A percentile compares a stretch with the other conserved stretches of the same genome.
Conservation (phyloP, 2,329 filamentous ascomycete species). For the Aspergillus sp. region DNA sequence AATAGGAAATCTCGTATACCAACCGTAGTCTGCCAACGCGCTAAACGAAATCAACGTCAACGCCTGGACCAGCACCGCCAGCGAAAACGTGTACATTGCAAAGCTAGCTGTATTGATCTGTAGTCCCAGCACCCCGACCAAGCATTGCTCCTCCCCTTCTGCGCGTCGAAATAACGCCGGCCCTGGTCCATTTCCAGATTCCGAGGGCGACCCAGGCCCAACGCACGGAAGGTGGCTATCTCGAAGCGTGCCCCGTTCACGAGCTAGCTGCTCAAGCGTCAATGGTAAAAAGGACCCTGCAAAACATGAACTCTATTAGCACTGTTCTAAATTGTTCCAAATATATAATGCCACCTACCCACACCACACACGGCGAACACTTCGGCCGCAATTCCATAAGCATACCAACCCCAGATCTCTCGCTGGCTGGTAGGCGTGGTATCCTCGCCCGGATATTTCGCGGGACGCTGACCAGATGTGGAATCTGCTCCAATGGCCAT, state of each 20-base stretch:
- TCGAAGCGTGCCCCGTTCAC: slow-evolving; percentile 79
- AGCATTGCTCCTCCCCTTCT: slow-evolving; percentile 23
- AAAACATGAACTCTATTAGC: background rate
- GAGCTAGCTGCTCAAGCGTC: slow-evolving; percentile 79
- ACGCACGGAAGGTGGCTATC: slow-evolving; percentile 24
- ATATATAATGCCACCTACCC: slow-evolving; percentile 33
- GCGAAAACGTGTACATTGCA: slow-evolving; percentile 64
- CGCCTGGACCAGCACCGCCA: slow-evolving; percentile 78
- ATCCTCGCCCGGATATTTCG: slow-evolving; percentile 71
- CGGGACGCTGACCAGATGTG: slow-evolving; percentile 15
- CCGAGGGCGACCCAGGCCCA: slow-evolving; percentile 16
- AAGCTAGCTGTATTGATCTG: slow-evolving; percentile 33
- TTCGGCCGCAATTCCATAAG: slow-evolving; percentile 89
- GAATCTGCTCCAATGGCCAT: slow-evolving; percentile 9
- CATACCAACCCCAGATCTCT: slow-evolving; percentile 84
- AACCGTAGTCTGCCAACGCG: slow-evolving; percentile 65
- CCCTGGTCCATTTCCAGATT: slow-evolving; percentile 6
- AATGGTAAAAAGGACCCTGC: slow-evolving; percentile 85
- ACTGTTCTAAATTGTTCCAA: background rate
- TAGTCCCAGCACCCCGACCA: slow-evolving; percentile 25
- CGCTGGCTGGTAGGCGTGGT: slow-evolving; percentile 70
- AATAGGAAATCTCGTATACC: background rate
- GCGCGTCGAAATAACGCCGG: slow-evolving; percentile 7
- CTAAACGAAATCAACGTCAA: slow-evolving; percentile 67
- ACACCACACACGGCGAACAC: slow-evolving; percentile 85